Conservation (phyloP, 1,284 basidiomycete genomes). For the Somion occarium region DNA sequence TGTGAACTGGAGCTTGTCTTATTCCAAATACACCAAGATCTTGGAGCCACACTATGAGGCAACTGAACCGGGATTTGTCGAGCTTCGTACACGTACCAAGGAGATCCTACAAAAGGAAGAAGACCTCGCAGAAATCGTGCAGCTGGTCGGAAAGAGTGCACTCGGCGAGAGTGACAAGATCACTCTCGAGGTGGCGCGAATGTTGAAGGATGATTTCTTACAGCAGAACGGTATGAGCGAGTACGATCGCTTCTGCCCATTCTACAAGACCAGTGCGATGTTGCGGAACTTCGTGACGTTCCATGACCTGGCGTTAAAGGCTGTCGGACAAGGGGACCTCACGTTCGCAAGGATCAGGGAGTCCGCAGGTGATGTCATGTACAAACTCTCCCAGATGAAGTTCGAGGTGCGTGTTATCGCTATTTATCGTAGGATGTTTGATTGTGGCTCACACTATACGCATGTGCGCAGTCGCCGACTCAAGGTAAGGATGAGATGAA, state of each 20-base stretch:
- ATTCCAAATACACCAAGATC: constrained; percentile 97
- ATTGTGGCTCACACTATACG: no score
- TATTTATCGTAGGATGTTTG: background rate
- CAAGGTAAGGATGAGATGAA: constrained; percentile 81
- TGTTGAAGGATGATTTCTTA: constrained; percentile 98
- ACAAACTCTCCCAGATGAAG: constrained; percentile 97
- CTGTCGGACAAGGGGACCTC: constrained; percentile 80
- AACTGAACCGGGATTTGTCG: constrained; percentile 89
- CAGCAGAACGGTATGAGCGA: constrained; percentile 99
- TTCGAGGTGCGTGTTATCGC: constrained; percentile 75
- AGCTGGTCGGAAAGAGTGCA: constrained; percentile 97
- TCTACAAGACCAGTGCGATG: constrained; percentile 98
- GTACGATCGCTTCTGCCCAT: constrained; percentile 97
- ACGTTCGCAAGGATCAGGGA: constrained; percentile 96
- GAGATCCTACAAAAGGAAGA: constrained; percentile 98
- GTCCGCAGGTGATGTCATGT: constrained; percentile 83
- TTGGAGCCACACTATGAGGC: constrained; percentile 93
- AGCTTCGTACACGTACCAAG: constrained; percentile 88
- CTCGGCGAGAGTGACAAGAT: constrained; percentile 98
- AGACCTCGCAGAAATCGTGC: constrained; percentile 98
- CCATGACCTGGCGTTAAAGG: constrained; percentile 84
- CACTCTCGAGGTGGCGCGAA: constrained; percentile 93
- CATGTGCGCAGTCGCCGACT: constrained; percentile 65
- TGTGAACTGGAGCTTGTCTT: constrained; percentile 98
- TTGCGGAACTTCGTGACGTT: constrained; percentile 94